phyloP scores from a whole-genome alignment of 129 eudicot genomes.

The carrot (Daucus carota) region DH1_v3.0 NC_030387.2:39361001-39361500 shows the following conservation, averaged over 20 bases:
- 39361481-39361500: not conserved
- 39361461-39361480: not conserved
- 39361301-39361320: not conserved
- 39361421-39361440: not conserved
- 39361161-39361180: not conserved
- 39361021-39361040: not conserved
- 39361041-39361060: conserved; percentile 14
- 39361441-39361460: not conserved
- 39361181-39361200: not conserved
- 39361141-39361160: too few species aligned
- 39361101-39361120: conserved; percentile 4
- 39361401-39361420: not conserved
- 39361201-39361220: conserved; percentile 12
- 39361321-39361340: not conserved
- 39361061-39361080: conserved; percentile 10
- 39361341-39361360: too few species aligned
- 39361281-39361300: not conserved
- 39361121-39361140: not conserved
- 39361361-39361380: not conserved
- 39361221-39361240: too few species aligned
- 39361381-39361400: not conserved
- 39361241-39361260: not conserved
- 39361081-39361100: conserved; percentile 11
- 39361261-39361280: not conserved
- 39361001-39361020: conserved; percentile 14